Evolutionary conservation across 768 basidiomycete genomes (phyloP).

Genomic region (Astraeus odoratus): DNA sequence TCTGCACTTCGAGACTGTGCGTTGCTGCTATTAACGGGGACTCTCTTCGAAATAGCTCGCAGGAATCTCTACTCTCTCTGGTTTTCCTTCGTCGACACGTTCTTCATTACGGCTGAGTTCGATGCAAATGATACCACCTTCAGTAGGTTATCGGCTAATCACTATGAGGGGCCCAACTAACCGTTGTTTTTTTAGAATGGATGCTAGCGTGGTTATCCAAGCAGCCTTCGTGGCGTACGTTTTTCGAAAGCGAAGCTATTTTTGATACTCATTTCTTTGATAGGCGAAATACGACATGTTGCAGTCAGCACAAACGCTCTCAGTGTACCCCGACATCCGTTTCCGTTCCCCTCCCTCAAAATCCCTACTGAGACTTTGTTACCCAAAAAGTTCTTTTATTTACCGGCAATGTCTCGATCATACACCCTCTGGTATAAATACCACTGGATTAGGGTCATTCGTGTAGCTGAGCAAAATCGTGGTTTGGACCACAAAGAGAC

Average conservation of each 20-base stretch:
- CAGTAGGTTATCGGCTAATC: slow-evolving; percentile 31
- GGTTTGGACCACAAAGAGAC: slow-evolving; percentile 17
- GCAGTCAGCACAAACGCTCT: slow-evolving; percentile 40
- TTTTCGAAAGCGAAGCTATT: background rate
- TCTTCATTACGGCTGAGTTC: slow-evolving; percentile 59
- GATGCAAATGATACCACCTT: slow-evolving; percentile 52
- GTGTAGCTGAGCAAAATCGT: slow-evolving; percentile 12
- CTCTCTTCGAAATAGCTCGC: slow-evolving; percentile 51
- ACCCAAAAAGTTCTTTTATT: slow-evolving; percentile 28
- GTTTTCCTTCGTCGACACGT: slow-evolving; percentile 37
- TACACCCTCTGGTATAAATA: slow-evolving; percentile 30
- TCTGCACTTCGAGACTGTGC: slow-evolving; percentile 57
- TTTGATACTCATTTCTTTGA: background rate
- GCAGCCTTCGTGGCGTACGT: slow-evolving; percentile 54
- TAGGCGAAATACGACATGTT: slow-evolving; percentile 40
- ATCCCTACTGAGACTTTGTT: slow-evolving; percentile 3
- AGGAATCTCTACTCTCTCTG: slow-evolving; percentile 40
- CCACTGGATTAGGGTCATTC: slow-evolving; percentile 24
- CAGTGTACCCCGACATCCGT: slow-evolving; percentile 26
- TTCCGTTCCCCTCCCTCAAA: slow-evolving; percentile 15
- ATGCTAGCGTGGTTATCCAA: slow-evolving; percentile 63
- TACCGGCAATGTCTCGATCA: slow-evolving; percentile 28
- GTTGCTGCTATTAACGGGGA: slow-evolving; percentile 56
- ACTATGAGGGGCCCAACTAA: background rate
- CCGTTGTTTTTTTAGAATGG: slow-evolving; percentile 48